A percentile compares a stretch with the other conserved stretches of the same genome.
Evolutionary conservation across 1,284 basidiomycete species (phyloP).

Genomic region (Lignosus rhinocerotis): DNA sequence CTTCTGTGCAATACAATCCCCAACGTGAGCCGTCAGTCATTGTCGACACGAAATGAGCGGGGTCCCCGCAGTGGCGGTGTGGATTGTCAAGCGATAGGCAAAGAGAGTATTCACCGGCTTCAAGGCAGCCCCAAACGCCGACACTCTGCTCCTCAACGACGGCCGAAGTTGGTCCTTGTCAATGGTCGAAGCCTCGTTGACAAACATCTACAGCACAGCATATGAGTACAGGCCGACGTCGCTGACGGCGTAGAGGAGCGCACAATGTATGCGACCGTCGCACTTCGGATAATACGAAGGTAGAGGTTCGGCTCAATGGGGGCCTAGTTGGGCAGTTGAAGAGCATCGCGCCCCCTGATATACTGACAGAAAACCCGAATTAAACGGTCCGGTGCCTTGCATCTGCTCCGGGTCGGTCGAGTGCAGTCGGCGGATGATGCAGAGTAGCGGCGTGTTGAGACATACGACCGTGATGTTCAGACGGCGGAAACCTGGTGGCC

Average conservation of each 20-base stretch:
- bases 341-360: conserved; percentile 23
- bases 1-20: conserved; percentile 18
- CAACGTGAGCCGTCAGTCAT: conserved; percentile 7
- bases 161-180: conserved; percentile 31
- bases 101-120: conserved; percentile 26
- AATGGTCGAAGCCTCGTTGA: conserved; percentile 18
- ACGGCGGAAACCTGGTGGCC: conserved; percentile 11
- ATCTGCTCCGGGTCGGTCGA: conserved; percentile 13
- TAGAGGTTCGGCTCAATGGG: conserved; percentile 33
- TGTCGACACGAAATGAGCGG: conserved; percentile 1
- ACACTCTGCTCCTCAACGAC: conserved; percentile 27
- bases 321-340: conserved; percentile 18
- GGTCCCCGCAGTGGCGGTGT: conserved; percentile 6
- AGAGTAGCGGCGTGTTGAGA: background rate
- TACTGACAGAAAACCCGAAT: conserved; percentile 19
- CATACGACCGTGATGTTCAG: conserved; percentile 8
- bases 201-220: conserved; percentile 18
- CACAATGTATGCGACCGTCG: conserved; percentile 27
- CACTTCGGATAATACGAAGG: conserved; percentile 33
- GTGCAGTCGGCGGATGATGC: conserved; percentile 13
- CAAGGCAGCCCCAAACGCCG: conserved; percentile 23
- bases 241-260: conserved; percentile 14
- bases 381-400: conserved; percentile 25
- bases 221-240: conserved; percentile 22
- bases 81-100: conserved; percentile 1